phyloP scores from a whole-genome alignment of 257 asterid genomes.

The Nyctanthes arbortristis region DNA sequence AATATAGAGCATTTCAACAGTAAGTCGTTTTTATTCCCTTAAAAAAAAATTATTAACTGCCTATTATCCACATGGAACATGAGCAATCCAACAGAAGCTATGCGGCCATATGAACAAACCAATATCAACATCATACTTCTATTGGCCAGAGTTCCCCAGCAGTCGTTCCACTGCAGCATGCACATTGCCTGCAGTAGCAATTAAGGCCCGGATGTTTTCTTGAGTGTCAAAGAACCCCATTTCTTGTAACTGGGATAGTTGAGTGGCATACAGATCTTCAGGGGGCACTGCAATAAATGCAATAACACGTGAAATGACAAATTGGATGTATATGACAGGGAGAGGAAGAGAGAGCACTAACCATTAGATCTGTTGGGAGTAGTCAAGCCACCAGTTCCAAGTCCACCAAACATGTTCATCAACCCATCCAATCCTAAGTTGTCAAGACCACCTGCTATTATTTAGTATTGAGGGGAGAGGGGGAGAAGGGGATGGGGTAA shows the following conservation, averaged over 20 bases:
- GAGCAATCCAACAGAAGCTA: slow-evolving; percentile 17
- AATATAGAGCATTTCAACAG: slow-evolving; percentile 17
- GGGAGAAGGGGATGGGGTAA: no score
- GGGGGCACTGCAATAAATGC: slow-evolving; percentile 41
- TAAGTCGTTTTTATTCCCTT: slow-evolving; percentile 23
- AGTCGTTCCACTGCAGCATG: no score
- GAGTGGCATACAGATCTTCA: slow-evolving; percentile 46
- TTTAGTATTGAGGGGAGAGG: not conserved
- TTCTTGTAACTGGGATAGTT: slow-evolving; percentile 48
- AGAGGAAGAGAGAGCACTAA: slow-evolving; percentile 3
- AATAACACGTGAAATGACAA: not conserved
- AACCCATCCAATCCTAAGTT: slow-evolving; percentile 40
- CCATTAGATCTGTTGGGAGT: slow-evolving; percentile 39
- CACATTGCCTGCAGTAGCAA: slow-evolving; percentile 54
- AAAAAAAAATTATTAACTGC: slow-evolving; percentile 22
- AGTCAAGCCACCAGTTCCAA: slow-evolving; percentile 43
- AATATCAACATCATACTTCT: slow-evolving; percentile 7
- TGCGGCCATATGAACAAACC: slow-evolving; percentile 16
- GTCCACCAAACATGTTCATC: slow-evolving; percentile 57
- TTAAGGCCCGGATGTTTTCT: slow-evolving; percentile 46
- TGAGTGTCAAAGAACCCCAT: slow-evolving; percentile 59
- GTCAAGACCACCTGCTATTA: slow-evolving; percentile 29
- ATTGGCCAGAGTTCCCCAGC: slow-evolving; percentile 43
- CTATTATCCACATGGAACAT: slow-evolving; percentile 15
- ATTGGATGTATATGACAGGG: not conserved